These are phyloP conservation scores for Candolleomyces efflorescens DNA, from an alignment of 768 basidiomycete species.

Conservation along the genomic window DNA sequence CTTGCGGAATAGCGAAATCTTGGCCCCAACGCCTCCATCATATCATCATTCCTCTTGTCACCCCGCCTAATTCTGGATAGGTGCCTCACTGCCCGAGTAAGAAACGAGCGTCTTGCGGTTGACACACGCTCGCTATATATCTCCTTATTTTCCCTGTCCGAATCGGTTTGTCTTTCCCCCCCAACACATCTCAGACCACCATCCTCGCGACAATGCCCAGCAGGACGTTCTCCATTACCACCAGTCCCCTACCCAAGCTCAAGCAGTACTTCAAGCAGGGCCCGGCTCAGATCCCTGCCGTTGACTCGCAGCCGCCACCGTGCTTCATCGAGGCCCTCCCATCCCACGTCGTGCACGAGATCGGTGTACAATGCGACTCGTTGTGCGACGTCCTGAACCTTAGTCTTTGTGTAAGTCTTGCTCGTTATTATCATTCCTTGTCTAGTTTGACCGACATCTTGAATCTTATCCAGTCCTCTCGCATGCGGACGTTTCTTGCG, in stretches of 20 bases:
- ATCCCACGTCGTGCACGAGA: slow-evolving; percentile 19
- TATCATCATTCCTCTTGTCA: slow-evolving; percentile 8
- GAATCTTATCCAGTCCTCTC: slow-evolving; percentile 20
- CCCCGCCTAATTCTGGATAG: background rate
- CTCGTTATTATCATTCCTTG: background rate
- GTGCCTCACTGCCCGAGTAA: background rate
- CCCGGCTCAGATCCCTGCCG: background rate
- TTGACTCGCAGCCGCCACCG: background rate
- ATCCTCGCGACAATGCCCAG: background rate
- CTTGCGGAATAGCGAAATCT: background rate
- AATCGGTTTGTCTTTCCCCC: background rate
- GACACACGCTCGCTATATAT: background rate
- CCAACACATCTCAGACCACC: background rate
- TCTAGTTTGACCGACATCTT: background rate
- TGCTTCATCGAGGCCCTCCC: slow-evolving; percentile 14
- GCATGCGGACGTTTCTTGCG: slow-evolving; percentile 20
- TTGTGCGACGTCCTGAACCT: slow-evolving; percentile 25
- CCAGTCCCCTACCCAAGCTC: slow-evolving; percentile 18
- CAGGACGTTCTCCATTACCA: slow-evolving; percentile 4
- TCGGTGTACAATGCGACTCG: slow-evolving; percentile 19
- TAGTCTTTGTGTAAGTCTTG: slow-evolving; percentile 17
- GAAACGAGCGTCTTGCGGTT: background rate
- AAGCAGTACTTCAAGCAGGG: slow-evolving; percentile 14
- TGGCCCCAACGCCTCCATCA: background rate
- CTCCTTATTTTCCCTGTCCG: background rate